Conservation (phyloP, 139 green algal species). For the Prasinococcaceae sp. region DNA sequence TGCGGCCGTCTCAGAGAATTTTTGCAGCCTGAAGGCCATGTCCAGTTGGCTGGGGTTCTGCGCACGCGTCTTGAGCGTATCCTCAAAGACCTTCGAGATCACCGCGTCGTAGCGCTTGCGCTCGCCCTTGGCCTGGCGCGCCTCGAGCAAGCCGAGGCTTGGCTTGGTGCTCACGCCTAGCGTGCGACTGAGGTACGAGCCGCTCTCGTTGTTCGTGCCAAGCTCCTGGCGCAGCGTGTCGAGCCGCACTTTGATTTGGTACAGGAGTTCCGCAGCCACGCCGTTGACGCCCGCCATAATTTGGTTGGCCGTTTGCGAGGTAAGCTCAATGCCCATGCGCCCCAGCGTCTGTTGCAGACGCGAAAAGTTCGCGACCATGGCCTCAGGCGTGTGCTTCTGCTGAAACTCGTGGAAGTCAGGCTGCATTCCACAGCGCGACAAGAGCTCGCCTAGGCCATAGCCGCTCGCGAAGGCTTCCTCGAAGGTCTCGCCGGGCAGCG, state of each 20-base stretch:
- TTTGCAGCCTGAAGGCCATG: too few relatives aligned
- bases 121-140: slow-evolving; percentile 20
- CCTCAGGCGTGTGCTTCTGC: slow-evolving; percentile 31
- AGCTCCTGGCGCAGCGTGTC: slow-evolving; percentile 29
- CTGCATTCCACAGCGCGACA: slow-evolving; percentile 43
- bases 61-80: slow-evolving; percentile 30
- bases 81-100: slow-evolving; percentile 36
- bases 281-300: slow-evolving; percentile 47
- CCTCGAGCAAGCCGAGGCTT: slow-evolving; percentile 36
- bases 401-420: slow-evolving; percentile 49
- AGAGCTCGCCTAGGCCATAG: slow-evolving; percentile 43
- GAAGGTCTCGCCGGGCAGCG: too few relatives aligned
- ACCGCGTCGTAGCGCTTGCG: background rate
- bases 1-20: too few relatives aligned
- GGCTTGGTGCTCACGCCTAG: slow-evolving; percentile 12
- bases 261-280: slow-evolving; percentile 38
- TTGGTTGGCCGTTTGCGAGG: slow-evolving; percentile 32
- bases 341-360: slow-evolving; percentile 42
- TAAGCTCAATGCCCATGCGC: slow-evolving; percentile 38
- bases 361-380: slow-evolving; percentile 55
- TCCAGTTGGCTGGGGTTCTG: too few relatives aligned
- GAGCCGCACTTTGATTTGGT: slow-evolving; percentile 36
- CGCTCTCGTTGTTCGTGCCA: slow-evolving; percentile 6
- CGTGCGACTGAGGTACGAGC: slow-evolving; percentile 14
- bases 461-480: slow-evolving; percentile 55